Evolutionary conservation across 441 rosid genomes (phyloP), one percentile per base, ranked within the genome.

Genomic region (Geranium incanum): DNA sequence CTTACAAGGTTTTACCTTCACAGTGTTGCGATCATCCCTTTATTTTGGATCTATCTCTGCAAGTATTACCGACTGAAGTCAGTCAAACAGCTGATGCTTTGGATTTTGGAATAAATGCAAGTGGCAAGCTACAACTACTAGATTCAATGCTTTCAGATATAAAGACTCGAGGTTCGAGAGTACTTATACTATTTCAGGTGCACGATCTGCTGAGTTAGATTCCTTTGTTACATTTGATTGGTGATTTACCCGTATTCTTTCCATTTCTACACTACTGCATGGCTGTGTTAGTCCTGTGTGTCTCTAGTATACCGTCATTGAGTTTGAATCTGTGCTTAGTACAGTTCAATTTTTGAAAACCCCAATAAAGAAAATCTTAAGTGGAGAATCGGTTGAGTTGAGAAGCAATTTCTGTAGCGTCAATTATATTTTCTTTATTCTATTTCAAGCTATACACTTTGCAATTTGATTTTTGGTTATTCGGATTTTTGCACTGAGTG

Each of bases 21-120:
- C 97, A 95, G 99, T 86, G 91, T 79, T 92, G 98, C 77, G 93
- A 92, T 82, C 96, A 92, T 83, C 98, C 99, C 19, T 90, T 87
- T 80, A 71, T 84, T 74, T 71, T 80, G 83, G 90, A 90, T 82
- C 59, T 79, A 69, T 77, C 79, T 55, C 76, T 84, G 70, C 84
- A 79, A 68, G 65, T 33, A 63, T 73, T 72, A 67, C 77, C 87
- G 70, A 72, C 70, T 18, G 79, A 82, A 74, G 86, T 81, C 70
- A 76, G 80, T 45, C 62, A 73, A 73, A 70, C 9, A 73, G 75
- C 45, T 68, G 83, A 92, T 52, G 36, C 70, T 71, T 76, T 92
- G 78, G 91, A 92, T 76, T 81, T 85, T 78, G 99, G 88, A 74
- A 85, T 88, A 82, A 86, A 89, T 83, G 99, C 94, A 59, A 88